These are phyloP conservation scores for Amphibolis antarctica DNA, from an alignment of 106 monocot species.

Conservation along the genomic window DNA sequence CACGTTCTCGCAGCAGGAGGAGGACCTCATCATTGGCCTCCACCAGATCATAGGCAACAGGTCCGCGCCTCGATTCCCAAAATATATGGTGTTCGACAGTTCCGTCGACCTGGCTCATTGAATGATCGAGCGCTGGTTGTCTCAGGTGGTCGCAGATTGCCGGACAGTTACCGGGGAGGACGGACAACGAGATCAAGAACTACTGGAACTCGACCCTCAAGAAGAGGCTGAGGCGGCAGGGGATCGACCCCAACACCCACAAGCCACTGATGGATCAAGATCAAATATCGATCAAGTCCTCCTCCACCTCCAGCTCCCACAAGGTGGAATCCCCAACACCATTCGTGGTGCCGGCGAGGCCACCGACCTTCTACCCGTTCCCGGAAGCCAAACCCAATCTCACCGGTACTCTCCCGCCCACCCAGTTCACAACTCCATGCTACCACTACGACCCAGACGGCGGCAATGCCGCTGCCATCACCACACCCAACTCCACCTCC, in stretches of 20 bases:
- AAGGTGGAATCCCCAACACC: neutral
- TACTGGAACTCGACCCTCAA: slow-evolving; percentile 20
- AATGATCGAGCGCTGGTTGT: too few species aligned
- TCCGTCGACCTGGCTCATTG: too few species aligned
- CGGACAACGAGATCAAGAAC: slow-evolving; percentile 23
- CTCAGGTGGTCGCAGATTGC: slow-evolving; percentile 26
- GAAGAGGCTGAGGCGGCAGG: slow-evolving; percentile 18
- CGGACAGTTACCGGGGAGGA: slow-evolving; percentile 14
- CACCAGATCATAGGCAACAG: slow-evolving; percentile 6
- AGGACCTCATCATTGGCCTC: slow-evolving; percentile 10
- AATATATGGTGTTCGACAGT: too few species aligned
- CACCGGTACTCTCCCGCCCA: too few species aligned
- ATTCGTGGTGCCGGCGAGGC: neutral
- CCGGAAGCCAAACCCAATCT: neutral
- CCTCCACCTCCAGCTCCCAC: neutral
- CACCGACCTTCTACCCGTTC: neutral
- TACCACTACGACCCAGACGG: too few species aligned
- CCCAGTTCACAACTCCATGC: too few species aligned
- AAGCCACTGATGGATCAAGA: slow-evolving; percentile 7
- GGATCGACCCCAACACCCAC: slow-evolving; percentile 18
- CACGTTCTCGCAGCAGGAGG: slow-evolving; percentile 3
- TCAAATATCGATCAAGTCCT: neutral
- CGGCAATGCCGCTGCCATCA: too few species aligned
- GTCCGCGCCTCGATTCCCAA: neutral
- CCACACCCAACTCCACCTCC: neutral